Evolutionary conservation across 1,284 basidiomycete species (phyloP), one percentile per base, ranked within the genome.

Genomic region (Ceraceosorus guamensis): DNA sequence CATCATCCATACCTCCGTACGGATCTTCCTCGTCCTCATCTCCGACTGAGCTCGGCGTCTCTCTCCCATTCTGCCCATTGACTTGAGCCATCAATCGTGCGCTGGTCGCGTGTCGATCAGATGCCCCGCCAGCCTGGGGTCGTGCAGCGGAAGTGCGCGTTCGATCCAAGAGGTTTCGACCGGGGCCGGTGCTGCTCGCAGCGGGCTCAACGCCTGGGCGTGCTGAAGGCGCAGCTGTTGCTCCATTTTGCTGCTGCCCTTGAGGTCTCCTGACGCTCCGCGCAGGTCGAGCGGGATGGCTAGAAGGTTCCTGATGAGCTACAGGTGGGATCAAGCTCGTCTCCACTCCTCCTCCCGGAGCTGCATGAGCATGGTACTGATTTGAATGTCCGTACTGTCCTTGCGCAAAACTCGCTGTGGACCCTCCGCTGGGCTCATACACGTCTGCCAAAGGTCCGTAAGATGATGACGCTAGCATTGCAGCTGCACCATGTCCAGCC

Each of bases 71-170:
- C 18, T 47, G 59, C 16, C 61, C 56, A 6, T 56, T 47, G 8
- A 67, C 61, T 34, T 63, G 55, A 3, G 64, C 63, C 65, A 70
- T 68, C 24, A 70, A 49, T 51, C 63, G 60, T 2, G 68, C 68
- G 5, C 62, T 57, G 18, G 63, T 62, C 1, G 59, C 56, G 32
- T 62, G 65, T 4, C 64, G 62, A 45, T 68, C 67, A 6, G 32
- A 16, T 3, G 52, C 39, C 13, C 24, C 45, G 5, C 30, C 52
- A 14, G 18, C 41, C 5, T 55, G 48, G 35, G 49, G 24, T 24
- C 24, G 24, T 24, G 24, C 24, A 24, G 24, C 24, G 24, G 24
- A 3, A 24, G 24, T 24, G 24, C 24, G 24, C 24, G 24, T 24
- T 24, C 24, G 24, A 24, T 24, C 24, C 39, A 41, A 41, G 11